phyloP scores from a whole-genome alignment of 2,329 filamentous ascomycete genomes.

The Claviceps quebecensis region DNA sequence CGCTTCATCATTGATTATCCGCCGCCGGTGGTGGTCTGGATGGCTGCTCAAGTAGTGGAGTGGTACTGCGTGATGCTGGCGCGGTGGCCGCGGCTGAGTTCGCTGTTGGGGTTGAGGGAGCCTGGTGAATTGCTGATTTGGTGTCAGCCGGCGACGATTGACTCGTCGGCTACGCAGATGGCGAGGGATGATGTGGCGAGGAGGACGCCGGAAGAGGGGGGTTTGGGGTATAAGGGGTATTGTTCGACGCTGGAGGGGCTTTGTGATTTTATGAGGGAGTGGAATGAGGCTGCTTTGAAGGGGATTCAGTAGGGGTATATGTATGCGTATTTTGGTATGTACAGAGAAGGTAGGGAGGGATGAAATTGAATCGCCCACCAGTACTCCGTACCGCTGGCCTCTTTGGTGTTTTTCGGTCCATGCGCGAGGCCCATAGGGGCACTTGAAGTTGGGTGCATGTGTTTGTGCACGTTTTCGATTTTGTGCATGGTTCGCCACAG shows the following conservation, averaged over 20 bases:
- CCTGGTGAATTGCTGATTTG: conserved; percentile 20
- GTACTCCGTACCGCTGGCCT: too few species aligned
- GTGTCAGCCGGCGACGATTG: conserved; percentile 27
- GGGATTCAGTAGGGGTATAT: background rate
- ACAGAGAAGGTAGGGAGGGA: too few species aligned
- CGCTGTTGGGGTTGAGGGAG: conserved; percentile 14
- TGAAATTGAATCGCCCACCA: too few species aligned
- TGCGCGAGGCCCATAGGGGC: too few species aligned
- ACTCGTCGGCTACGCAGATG: conserved; percentile 21
- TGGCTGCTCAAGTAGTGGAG: conserved; percentile 20
- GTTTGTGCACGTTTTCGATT: too few species aligned
- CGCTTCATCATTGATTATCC: conserved; percentile 18
- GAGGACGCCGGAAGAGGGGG: conserved; percentile 23
- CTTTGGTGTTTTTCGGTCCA: too few species aligned
- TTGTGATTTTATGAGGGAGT: conserved; percentile 24
- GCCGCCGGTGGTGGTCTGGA: conserved; percentile 18
- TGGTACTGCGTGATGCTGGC: conserved; percentile 8
- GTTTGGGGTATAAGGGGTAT: conserved; percentile 25
- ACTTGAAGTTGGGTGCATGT: too few species aligned
- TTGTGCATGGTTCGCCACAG: too few species aligned
- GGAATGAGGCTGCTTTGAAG: conserved; percentile 17
- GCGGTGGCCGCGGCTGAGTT: conserved; percentile 9
- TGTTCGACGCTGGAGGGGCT: conserved; percentile 27
- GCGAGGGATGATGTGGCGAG: conserved; percentile 24
- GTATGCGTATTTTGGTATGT: background rate